These are phyloP conservation scores for Fraxinus greggii DNA, from an alignment of 305 asterid species.

Conservation along the genomic window DNA sequence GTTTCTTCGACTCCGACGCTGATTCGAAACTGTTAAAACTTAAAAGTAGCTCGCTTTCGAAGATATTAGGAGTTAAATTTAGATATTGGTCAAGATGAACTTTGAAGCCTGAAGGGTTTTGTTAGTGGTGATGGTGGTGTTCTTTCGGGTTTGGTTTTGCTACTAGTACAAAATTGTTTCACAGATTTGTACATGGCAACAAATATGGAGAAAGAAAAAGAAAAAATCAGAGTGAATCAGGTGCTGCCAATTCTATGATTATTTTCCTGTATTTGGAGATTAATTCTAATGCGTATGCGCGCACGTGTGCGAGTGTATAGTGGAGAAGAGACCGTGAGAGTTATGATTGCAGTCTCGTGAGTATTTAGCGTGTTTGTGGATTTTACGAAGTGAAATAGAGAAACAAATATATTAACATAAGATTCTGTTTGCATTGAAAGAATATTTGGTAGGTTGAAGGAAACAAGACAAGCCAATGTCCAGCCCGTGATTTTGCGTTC, in stretches of 20 bases:
- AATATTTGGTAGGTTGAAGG: not conserved
- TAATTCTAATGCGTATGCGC: not conserved
- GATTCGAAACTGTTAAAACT: not conserved
- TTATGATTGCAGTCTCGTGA: not conserved
- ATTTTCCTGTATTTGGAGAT: not conserved
- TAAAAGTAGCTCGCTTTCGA: not conserved
- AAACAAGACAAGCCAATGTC: not conserved
- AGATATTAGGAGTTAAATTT: not conserved
- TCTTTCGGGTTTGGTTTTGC: not conserved
- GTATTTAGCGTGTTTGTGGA: not conserved
- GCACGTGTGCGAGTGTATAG: not conserved
- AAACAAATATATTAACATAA: not conserved
- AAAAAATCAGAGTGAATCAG: not conserved
- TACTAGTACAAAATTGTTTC: not conserved
- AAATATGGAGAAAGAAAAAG: not conserved
- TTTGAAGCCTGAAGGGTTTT: not conserved
- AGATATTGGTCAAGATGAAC: not conserved
- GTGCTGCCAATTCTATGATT: not conserved
- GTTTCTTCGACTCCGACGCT: not conserved
- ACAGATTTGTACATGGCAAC: not conserved
- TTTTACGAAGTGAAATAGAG: not conserved
- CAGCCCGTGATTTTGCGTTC: not conserved
- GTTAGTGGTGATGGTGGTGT: conserved; percentile 4
- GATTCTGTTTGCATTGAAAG: not conserved
- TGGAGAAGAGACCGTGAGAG: not conserved